These are phyloP conservation scores for Aspergillus proliferans DNA, from an alignment of 2,329 filamentous ascomycete species.

Conservation along the genomic window DNA sequence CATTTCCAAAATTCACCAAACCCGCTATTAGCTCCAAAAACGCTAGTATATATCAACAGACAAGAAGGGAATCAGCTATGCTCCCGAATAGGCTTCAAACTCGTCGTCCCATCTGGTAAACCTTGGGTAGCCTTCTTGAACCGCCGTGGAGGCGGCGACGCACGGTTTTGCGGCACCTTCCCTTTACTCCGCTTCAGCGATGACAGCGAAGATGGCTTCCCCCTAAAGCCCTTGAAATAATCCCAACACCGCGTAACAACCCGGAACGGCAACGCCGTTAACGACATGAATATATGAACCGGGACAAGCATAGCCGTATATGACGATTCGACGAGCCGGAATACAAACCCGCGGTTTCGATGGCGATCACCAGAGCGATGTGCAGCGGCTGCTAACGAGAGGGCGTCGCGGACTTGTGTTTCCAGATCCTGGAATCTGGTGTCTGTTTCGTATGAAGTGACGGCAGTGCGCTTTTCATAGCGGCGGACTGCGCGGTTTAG, in stretches of 20 bases:
- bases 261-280: constrained; percentile 27
- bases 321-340: constrained; percentile 30
- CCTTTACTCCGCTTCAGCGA: constrained; percentile 12
- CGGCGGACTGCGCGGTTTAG: constrained; percentile 80
- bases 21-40: neutral
- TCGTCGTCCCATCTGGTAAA: neutral
- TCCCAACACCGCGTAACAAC: constrained; percentile 15
- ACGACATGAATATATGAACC: constrained; percentile 23
- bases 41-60: neutral
- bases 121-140: constrained; percentile 6
- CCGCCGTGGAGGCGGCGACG: constrained; percentile 1
- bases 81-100: constrained; percentile 5
- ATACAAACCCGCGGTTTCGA: constrained; percentile 20
- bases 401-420: constrained; percentile 64
- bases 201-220: neutral
- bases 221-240: constrained; percentile 3
- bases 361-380: constrained; percentile 23
- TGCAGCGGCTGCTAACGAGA: constrained; percentile 73
- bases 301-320: constrained; percentile 33
- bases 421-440: constrained; percentile 67
- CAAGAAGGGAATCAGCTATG: neutral
- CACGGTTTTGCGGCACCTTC: constrained; percentile 13
- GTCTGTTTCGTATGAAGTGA: constrained; percentile 70
- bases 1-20: no score
- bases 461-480: constrained; percentile 81